These are phyloP conservation scores for Xylariaceae sp. DNA, from an alignment of 2,329 filamentous ascomycete genomes.

Conservation along the genomic window DNA sequence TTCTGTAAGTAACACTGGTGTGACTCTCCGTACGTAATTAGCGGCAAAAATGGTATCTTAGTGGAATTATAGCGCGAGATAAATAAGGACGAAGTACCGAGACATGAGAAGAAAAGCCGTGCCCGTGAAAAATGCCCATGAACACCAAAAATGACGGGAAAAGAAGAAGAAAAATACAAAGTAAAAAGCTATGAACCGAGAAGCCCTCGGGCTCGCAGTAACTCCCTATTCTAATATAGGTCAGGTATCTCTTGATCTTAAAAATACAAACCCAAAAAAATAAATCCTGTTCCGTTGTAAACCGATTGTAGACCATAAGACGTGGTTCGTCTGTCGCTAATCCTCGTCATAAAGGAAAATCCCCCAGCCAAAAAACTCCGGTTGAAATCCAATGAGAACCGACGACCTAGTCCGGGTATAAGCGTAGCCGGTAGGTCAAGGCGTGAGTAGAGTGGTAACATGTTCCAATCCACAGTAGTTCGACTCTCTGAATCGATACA, in stretches of 20 bases:
- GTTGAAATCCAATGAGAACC: slow-evolving; percentile 14
- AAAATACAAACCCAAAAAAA: background rate
- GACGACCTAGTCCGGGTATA: background rate
- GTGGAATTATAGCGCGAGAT: background rate
- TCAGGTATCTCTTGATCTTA: background rate
- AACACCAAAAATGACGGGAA: background rate
- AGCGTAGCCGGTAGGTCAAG: background rate
- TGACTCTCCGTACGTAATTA: background rate
- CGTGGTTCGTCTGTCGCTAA: slow-evolving; percentile 10
- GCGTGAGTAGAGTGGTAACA: background rate
- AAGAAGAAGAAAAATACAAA: background rate
- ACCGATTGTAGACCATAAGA: background rate
- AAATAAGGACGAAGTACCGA: background rate
- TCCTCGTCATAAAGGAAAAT: slow-evolving; percentile 7
- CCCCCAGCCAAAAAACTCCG: slow-evolving; percentile 14
- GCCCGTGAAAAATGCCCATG: background rate
- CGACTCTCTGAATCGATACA: background rate
- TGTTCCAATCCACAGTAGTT: background rate
- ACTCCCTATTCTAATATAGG: background rate
- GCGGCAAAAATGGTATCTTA: background rate
- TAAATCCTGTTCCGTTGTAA: slow-evolving; percentile 5
- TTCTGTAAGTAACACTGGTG: background rate
- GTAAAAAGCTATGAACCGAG: background rate
- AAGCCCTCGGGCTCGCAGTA: background rate
- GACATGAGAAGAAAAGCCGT: background rate